Conservation (phyloP, 164 flowering plant species). For the Macadamia integrifolia region DNA sequence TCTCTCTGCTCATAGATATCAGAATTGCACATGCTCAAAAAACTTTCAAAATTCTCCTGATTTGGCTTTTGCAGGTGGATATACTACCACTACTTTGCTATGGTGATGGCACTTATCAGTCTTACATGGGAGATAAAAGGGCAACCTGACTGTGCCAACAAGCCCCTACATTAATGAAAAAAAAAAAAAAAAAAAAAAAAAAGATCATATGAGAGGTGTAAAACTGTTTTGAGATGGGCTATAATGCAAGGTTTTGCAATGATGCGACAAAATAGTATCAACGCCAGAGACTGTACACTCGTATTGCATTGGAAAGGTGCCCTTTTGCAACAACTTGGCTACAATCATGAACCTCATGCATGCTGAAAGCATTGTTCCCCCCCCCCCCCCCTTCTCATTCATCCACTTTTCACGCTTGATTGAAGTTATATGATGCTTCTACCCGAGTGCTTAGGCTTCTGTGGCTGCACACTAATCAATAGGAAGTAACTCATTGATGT, state of each 20-base stretch:
- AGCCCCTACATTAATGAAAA: too few relatives aligned
- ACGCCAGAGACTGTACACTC: constrained; percentile 92
- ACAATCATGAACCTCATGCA: not conserved
- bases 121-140: constrained; percentile 97
- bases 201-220: constrained; percentile 52
- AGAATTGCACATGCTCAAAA: not conserved
- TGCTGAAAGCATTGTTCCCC: not conserved
- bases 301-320: constrained; percentile 95
- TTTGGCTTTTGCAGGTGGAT: constrained; percentile 69
- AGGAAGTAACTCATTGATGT: too few relatives aligned
- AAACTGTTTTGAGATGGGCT: constrained; percentile 88
- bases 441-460: too few relatives aligned
- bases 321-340: not conserved
- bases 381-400: too few relatives aligned
- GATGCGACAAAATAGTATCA: constrained; percentile 97
- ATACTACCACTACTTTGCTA: constrained; percentile 91
- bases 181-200: too few relatives aligned
- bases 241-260: constrained; percentile 98
- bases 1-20: too few relatives aligned
- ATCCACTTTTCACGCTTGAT: not conserved
- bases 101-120: constrained; percentile 87
- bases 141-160: constrained; percentile 74
- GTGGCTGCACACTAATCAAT: too few relatives aligned
- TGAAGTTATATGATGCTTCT: too few relatives aligned
- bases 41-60: not conserved